phyloP scores from a whole-genome alignment of 495 filamentous ascomycete species.

The Talaromyces nanjingensis region DNA sequence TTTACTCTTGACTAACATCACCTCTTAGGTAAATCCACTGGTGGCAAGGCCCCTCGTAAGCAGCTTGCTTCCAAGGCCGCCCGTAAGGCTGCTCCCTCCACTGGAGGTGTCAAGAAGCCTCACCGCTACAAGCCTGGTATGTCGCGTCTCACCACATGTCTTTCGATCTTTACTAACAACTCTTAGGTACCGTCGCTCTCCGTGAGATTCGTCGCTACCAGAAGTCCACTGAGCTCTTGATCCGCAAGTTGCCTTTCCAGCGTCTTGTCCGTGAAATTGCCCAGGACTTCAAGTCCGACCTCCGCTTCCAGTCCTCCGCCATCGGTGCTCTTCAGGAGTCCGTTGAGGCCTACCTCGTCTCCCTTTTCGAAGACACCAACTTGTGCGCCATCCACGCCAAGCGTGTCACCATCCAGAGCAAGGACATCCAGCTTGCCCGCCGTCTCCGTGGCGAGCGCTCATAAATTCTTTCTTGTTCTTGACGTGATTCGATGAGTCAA shows the following conservation, averaged over 20 bases:
- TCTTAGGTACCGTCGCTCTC: conserved; percentile 91
- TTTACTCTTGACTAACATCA: conserved; percentile 26
- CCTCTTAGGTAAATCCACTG: conserved; percentile 76
- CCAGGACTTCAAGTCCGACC: conserved; percentile 99
- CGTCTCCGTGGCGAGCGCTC: conserved; percentile 94
- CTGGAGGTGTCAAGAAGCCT: conserved; percentile 99
- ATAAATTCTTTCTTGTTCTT: conserved; percentile 33
- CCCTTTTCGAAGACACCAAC: conserved; percentile 99
- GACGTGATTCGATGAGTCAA: not conserved
- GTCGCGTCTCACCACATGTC: conserved; percentile 16
- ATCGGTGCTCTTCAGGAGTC: conserved; percentile 99
- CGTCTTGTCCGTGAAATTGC: conserved; percentile 99
- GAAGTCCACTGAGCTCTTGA: conserved; percentile 99
- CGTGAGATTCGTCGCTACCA: conserved; percentile 99
- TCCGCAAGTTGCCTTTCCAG: conserved; percentile 99
- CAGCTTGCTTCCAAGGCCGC: conserved; percentile 86
- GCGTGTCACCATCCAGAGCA: conserved; percentile 93
- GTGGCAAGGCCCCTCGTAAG: conserved; percentile 99
- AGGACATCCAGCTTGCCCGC: conserved; percentile 96
- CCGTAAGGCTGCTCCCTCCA: conserved; percentile 68
- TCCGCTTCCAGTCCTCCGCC: conserved; percentile 99
- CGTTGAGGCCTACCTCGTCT: conserved; percentile 99
- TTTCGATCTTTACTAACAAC: conserved; percentile 23
- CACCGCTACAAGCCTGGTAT: conserved; percentile 99
- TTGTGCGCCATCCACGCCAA: conserved; percentile 99